These are phyloP conservation scores for Lophiotrema nucula DNA, from an alignment of 495 filamentous ascomycete species.

Conservation along the genomic window DNA sequence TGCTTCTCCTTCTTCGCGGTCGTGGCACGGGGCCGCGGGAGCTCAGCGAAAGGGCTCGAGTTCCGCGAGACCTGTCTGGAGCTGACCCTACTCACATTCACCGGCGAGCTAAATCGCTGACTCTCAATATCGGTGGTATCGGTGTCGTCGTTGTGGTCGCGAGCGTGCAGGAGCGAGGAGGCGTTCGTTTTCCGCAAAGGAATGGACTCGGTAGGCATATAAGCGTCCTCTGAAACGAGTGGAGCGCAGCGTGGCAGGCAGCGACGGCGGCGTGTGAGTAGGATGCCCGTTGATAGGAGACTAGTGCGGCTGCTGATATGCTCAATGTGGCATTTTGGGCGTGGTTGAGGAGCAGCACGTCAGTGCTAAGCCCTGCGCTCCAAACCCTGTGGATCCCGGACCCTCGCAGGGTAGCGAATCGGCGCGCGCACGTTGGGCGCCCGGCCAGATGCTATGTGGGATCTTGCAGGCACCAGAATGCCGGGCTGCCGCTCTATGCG, in stretches of 20 bases:
- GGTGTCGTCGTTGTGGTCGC: not conserved
- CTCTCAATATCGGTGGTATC: not conserved
- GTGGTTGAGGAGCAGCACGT: not conserved
- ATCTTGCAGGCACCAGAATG: not conserved
- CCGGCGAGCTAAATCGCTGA: constrained; percentile 11
- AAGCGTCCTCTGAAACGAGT: constrained; percentile 16
- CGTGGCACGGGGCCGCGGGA: constrained; percentile 2
- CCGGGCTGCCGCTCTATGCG: not conserved
- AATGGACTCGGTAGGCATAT: constrained; percentile 27
- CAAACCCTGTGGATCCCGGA: not conserved
- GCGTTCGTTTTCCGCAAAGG: constrained; percentile 15
- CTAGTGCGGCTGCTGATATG: constrained; percentile 18
- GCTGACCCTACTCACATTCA: not conserved
- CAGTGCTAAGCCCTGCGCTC: constrained; percentile 5
- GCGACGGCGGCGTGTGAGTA: not conserved
- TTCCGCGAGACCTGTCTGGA: constrained; percentile 30
- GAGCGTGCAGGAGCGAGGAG: not conserved
- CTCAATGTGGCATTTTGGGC: not conserved
- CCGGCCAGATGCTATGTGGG: too few relatives aligned
- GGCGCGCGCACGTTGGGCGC: not conserved
- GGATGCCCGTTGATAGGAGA: not conserved
- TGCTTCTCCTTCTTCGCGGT: constrained; percentile 1
- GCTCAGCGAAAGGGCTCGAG: constrained; percentile 23
- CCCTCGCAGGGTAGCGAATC: constrained; percentile 1
- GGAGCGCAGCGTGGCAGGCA: not conserved